Evolutionary conservation across 768 basidiomycete genomes (phyloP), one percentile per base, ranked within the genome.

Genomic region (Phylloporus scabripes): DNA sequence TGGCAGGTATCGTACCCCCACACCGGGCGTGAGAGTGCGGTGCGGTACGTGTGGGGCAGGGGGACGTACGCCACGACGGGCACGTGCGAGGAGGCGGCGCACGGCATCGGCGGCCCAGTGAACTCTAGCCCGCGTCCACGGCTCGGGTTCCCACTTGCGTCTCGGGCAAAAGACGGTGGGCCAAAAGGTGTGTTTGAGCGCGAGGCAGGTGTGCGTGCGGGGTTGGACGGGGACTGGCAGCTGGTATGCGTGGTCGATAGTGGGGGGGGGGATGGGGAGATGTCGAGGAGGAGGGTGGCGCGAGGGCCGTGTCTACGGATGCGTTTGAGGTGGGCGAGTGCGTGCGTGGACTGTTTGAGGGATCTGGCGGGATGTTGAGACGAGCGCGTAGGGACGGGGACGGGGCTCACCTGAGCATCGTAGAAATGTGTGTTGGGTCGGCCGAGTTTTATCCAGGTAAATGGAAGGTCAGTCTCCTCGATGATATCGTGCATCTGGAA

Each of bases 31-130:
- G 62, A 39, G 9, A 57, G 37, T 37, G 56, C 42, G 15, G 4
- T 10, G 24, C 21, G 42, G 50, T 57, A 53, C 15, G 69, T 70
- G 55, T 75, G 75, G 2, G 85, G 75, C 29, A 70, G 58, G 1
- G 88, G 81, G 39, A 91, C 78, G 64, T 82, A 76, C 0, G 85
- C 82, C 5, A 81, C 86, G 49, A 92, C 79, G 5, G 92, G 87
- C 10, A 93, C n/a, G n/a, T n/a, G n/a, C 85, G 85, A 20, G 76
- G 7, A 84, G 74, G 5, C 60, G 63, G 37, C 70, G 62, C 66
- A 93, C 78, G 31, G 87, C 87, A 11, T 81, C 72, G 57, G 75
- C 74, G 2, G 92, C 86, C 94, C 95, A 96, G 12, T 71, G 74
- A 32, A 81, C 72, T 48, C 80, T 79, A 0, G 75, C 81, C 23